Evolutionary conservation across 208 protist genomes (phyloP).

Genomic region (Kentomonas sorsogonicus): DNA sequence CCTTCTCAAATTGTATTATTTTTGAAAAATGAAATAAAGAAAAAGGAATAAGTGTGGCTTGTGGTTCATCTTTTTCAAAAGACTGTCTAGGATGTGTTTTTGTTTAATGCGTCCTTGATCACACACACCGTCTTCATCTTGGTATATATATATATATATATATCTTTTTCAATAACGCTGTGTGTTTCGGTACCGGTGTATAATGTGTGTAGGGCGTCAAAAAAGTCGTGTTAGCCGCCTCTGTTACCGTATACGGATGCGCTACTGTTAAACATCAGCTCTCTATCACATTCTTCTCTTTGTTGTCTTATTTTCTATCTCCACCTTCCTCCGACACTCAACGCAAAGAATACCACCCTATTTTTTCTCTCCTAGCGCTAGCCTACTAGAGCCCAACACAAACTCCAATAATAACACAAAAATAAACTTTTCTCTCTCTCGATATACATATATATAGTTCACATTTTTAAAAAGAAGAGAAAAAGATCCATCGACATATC

Average conservation of each 20-base stretch:
- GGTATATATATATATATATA: conserved; percentile 4
- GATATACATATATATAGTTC: not conserved
- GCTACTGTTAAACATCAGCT: not conserved
- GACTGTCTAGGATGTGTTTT: no score
- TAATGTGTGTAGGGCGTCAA: not conserved
- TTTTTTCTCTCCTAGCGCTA: not conserved
- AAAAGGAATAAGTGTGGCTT: no score
- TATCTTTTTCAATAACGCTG: not conserved
- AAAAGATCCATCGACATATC: not conserved
- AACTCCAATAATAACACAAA: not conserved
- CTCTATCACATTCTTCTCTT: not conserved
- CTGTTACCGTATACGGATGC: no score
- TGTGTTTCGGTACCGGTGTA: not conserved
- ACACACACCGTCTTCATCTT: not conserved
- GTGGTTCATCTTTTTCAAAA: no score
- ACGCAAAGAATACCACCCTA: not conserved
- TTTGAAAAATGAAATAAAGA: not conserved
- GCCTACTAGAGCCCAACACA: not conserved
- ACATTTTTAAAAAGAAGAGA: not conserved
- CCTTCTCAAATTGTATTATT: conserved; percentile 1
- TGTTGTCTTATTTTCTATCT: not conserved
- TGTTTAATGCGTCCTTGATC: no score
- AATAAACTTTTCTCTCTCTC: not conserved
- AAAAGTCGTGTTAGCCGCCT: no score
- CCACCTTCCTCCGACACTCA: not conserved